Base-by-base conservation (phyloP, 2,329 filamentous ascomycete genomes). In the Penicillium capsulatum region DNA sequence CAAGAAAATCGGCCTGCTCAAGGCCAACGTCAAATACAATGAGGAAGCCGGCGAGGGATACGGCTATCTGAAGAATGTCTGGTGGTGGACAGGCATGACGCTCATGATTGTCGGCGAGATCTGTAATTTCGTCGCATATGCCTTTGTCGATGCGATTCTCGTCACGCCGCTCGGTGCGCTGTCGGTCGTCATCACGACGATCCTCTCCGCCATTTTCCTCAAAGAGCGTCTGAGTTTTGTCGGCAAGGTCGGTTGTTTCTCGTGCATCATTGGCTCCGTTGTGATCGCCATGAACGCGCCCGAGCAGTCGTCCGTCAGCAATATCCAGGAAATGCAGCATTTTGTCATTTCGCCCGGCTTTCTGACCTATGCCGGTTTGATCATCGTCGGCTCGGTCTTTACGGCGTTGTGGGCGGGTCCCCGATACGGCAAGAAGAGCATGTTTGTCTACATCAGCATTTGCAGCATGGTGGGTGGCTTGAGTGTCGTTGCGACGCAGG, bases 81-180 rank as follows among this genome's bases (percentile, higher is more conserved):
- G 79, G 72, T 98, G 92, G 92, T 98, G 92, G 92, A 66, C 72
- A 1, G 92, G 92, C 54, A 97, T 98, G 92, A 89, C 73, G 0
- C 75, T 97, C 43, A 97, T 98, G 92, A 95, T 97, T 54, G 57
- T 97, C 30, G 92, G 92, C 53, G 92, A 98, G 67, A 80, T 95
- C 40, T 94, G 88, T 78, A 98, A 98, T 68, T 94, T 97, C 63
- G 87, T 91, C 61, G 92, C 92, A 38, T 97, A 97, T 61, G 87
- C 89, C 40, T 97, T 97, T 57, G 92, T 92, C 47, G 92, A 97
- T 65, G 91, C 91, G 45, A 96, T 97, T 54, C 72, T 97, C 48
- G 91, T 97, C 38, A 96, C 91, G 0, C 90, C 91, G 3, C 73
- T 97, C 38, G 91, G 91, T 47, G 91, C 91, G 3, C 72, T 97